Base-by-base conservation (phyloP, 2,329 filamentous ascomycete species). In the Albifimbria verrucaria region DNA sequence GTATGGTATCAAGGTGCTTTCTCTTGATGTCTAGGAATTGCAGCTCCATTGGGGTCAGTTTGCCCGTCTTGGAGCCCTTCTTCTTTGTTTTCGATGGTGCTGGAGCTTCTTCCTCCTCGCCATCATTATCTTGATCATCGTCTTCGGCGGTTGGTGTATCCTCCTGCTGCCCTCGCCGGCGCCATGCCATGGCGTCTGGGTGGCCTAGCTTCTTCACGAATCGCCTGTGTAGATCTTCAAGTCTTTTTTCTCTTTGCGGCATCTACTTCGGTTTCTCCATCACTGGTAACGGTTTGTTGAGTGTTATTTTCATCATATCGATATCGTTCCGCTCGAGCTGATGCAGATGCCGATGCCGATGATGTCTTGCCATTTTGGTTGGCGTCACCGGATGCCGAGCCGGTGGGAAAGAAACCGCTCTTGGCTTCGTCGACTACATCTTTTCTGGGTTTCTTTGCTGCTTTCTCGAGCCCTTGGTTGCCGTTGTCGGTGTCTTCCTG, bases 21-120 rank as follows among this genome's bases (percentile, higher is more conserved):
- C 86, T 81, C 74, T 99, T 99, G 70, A 99, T 96, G 18, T 96
- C 92, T 6, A 99, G 79, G 53, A 96, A 89, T 64, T 97, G 94
- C 41, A 89, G 82, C 69, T 97, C 92, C 86, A 99, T 89, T 0
- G 94, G 94, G 0, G 94, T 99, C 55, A 99, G 81, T 68, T 97
- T 97, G 51, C 80, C 80, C 2, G 80, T 77, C 68, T 84, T 86
- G n/a, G 82, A 56, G 0, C 83, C 82, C 67, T 91, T 95, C 72
- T 90, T 95, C 58, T 78, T 82, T 1, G 70, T 59, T 56, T 79
- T 80, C 22, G 70, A 60, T n/a, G 74, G 77, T 59, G 64, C 76
- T 54, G 66, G 72, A 59, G 77, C 74, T 39, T 84, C 68, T 21
- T 63, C 67, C 9, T 81, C 88, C 0, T 77, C 86, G 7, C 79